Evolutionary conservation across 1,139 yeast species (phyloP), one percentile per base, ranked within the genome.

Genomic region (Saccharomyces hybrid): DNA sequence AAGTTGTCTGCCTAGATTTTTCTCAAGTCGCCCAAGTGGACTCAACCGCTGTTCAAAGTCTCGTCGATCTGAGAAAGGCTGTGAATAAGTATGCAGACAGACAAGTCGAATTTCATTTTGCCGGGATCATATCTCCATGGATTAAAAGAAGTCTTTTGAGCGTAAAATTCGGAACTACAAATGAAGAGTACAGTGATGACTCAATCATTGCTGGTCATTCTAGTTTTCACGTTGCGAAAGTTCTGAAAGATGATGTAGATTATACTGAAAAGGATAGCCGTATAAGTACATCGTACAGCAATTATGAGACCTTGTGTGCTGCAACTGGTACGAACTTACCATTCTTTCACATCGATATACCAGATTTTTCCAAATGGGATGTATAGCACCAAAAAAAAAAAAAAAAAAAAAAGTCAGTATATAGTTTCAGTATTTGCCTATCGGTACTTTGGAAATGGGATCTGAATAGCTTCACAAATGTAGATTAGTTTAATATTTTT

Each of bases 71-170:
- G 64, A 78, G 88, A 62, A 85, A 83, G 60, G 84, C 89, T 6
- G 72, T 88, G 56, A 84, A 84, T 70, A 78, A 76, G 54, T 88
- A 87, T 65, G 88, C 95, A 44, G 91, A 88, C 20, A 20, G 20
- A 20, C 20, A 20, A 20, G 20, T 20, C 20, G 20, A 20, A 20
- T 20, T 20, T 20, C 97, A 91, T 70, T 90, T 91, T 69, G 82
- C 88, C n/a, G 96, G 97, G 27, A 82, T 91, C 44, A 74, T 86
- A 54, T 84, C 88, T 54, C 91, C 93, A 8, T 90, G 97, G 97
- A 80, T 88, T 55, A 81, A 89, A 67, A 79, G 95, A 64, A 88
- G 85, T 9, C 77, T 91, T 61, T 69, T 86, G 50, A 81, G 83
- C 62, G 84, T 86, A 55, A 96, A 95, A 1, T 90, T 90, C 72